These are phyloP conservation scores for Chlamydomonas reinhardtii DNA, from an alignment of 163 green algal genomes.

Conservation along the genomic window DNA sequence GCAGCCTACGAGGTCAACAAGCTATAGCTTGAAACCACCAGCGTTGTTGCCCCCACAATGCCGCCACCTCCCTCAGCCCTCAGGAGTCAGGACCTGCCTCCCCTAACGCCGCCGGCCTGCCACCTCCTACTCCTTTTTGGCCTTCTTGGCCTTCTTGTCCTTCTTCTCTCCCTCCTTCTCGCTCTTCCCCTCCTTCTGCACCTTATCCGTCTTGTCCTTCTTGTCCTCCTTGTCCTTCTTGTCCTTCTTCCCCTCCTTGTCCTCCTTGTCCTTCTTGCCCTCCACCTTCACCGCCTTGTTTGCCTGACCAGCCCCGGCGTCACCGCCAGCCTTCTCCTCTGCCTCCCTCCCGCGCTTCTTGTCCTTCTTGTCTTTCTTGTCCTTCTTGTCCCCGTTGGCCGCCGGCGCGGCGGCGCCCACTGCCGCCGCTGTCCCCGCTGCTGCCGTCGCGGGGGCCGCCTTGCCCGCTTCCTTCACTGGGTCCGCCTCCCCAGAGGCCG, in stretches of 20 bases:
- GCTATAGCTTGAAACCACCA: too few relatives aligned
- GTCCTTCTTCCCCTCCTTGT: not conserved
- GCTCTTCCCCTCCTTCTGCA: not conserved
- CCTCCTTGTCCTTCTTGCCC: not conserved
- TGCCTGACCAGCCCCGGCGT: too few relatives aligned
- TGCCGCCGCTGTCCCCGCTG: not conserved
- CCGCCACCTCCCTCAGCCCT: too few relatives aligned
- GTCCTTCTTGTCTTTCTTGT: too few relatives aligned
- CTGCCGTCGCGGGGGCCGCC: not conserved
- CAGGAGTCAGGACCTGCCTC: too few relatives aligned
- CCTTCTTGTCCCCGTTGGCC: not conserved
- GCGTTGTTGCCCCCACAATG: too few relatives aligned
- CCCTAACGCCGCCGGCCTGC: too few relatives aligned
- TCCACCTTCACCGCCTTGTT: not conserved
- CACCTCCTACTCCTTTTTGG: not conserved
- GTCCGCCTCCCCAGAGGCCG: not conserved
- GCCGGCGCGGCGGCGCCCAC: not conserved
- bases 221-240: not conserved
- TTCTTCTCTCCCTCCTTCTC: not conserved
- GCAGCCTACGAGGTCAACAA: too few relatives aligned
- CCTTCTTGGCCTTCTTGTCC: not conserved
- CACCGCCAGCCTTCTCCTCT: too few relatives aligned
- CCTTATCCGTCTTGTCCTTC: not conserved
- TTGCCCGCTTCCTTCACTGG: conserved; percentile 9
- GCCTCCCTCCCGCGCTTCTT: too few relatives aligned